Percentiles rank a stretch among this genome's conserved stretches.
These are phyloP conservation scores for Guillardia theta DNA, from an alignment of 78 protist genomes.

Conservation along the genomic window DNA sequence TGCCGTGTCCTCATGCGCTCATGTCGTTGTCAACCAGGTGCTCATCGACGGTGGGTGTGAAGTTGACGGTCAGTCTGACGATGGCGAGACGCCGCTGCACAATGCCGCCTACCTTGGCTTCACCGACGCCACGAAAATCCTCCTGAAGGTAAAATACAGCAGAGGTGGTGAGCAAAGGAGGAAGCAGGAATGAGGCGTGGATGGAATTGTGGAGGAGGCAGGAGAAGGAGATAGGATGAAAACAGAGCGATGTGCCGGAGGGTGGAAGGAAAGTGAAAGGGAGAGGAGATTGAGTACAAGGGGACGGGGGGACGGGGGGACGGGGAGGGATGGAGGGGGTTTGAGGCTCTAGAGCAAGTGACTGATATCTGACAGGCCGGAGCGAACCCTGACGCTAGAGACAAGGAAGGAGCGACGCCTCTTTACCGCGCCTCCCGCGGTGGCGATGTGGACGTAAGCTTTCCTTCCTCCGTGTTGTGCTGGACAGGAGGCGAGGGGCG, in stretches of 20 bases:
- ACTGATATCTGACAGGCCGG: background rate
- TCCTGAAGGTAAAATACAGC: background rate
- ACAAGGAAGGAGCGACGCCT: background rate
- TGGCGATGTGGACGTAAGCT: background rate
- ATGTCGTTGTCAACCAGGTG: background rate
- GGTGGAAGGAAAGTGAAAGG: no score
- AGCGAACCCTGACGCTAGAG: background rate
- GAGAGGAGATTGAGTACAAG: no score
- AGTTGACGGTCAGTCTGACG: background rate
- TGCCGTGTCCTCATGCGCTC: background rate
- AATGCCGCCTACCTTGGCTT: no score
- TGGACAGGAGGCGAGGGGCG: no score
- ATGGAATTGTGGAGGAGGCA: background rate
- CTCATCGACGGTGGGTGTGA: background rate
- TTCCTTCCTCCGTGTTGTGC: no score
- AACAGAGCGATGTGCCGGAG: no score
- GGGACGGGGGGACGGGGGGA: no score
- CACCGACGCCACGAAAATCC: no score
- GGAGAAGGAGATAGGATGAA: background rate
- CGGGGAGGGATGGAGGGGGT: no score
- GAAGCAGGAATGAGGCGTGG: background rate
- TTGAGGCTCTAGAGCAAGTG: background rate
- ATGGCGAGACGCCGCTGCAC: no score
- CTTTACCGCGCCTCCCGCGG: background rate
- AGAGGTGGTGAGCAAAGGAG: no score